Evolutionary conservation across 1,284 basidiomycete genomes (phyloP).

Genomic region (Cryptococcus sp.): DNA sequence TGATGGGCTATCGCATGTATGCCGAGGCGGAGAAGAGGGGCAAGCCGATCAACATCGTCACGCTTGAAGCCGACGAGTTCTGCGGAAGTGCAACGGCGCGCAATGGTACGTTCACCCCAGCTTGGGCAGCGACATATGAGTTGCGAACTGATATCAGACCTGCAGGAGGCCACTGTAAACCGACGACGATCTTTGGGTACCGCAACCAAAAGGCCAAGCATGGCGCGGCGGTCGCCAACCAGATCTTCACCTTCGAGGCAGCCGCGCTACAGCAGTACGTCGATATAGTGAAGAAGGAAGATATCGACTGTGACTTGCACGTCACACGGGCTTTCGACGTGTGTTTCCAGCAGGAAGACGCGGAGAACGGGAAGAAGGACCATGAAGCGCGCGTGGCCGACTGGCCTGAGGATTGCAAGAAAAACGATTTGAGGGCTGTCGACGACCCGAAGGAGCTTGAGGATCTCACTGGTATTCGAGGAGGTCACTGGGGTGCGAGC

Average conservation of each 20-base stretch:
- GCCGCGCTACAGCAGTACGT: constrained; percentile 26
- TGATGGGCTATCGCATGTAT: constrained; percentile 34
- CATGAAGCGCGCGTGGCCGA: constrained; percentile 18
- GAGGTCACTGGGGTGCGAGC: constrained; percentile 25
- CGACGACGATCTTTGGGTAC: constrained; percentile 41
- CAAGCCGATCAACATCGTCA: constrained; percentile 29
- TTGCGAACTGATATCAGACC: background rate
- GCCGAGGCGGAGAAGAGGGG: constrained; percentile 15
- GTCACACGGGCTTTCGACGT: constrained; percentile 39
- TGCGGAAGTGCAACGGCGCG: constrained; percentile 45
- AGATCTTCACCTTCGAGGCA: constrained; percentile 28
- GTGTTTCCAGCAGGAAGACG: constrained; percentile 29
- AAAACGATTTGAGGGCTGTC: constrained; percentile 19
- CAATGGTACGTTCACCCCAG: constrained; percentile 31
- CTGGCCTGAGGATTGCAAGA: constrained; percentile 11
- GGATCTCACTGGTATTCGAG: constrained; percentile 23
- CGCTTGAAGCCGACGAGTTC: constrained; percentile 47
- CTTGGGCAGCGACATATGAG: background rate
- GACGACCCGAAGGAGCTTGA: constrained; percentile 23
- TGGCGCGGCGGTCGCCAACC: constrained; percentile 33
- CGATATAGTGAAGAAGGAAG: constrained; percentile 25
- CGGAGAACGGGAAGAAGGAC: constrained; percentile 16
- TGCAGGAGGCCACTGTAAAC: constrained; percentile 45
- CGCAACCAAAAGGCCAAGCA: constrained; percentile 30
- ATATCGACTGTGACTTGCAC: constrained; percentile 42